phyloP scores from a whole-genome alignment of 306 rosid genomes.

The Vigna reflexopilosa region DNA sequence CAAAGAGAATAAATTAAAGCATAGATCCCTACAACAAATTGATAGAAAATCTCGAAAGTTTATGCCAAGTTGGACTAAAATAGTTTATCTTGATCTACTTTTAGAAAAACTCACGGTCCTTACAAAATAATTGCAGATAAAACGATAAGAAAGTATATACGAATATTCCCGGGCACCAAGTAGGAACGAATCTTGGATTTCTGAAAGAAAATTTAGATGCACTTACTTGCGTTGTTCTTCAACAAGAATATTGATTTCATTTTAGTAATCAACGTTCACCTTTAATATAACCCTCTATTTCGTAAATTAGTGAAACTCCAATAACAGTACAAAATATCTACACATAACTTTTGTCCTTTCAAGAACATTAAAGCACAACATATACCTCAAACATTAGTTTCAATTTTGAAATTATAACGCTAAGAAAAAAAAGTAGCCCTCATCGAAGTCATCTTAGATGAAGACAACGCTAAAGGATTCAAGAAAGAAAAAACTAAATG shows the following conservation, averaged over 20 bases:
- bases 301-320: no score
- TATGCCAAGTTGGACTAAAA: conserved; percentile 21
- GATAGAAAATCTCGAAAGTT: background rate
- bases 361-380: conserved; percentile 1
- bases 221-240: background rate
- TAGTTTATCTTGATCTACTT: background rate
- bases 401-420: background rate
- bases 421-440: no score
- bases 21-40: conserved; percentile 4
- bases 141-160: conserved; percentile 10
- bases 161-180: conserved; percentile 45
- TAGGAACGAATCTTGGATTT: conserved; percentile 44
- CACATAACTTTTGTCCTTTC: no score
- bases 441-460: background rate
- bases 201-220: background rate
- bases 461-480: background rate
- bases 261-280: no score
- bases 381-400: background rate
- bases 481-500: conserved; percentile 14
- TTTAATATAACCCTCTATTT: no score
- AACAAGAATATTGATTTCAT: background rate
- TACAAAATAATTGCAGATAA: conserved; percentile 18
- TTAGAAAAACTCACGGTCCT: conserved; percentile 17
- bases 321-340: no score
- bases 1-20: conserved; percentile 30